phyloP scores from a whole-genome alignment of 176 grass and related monocot species.

The Eragrostis nindensis region DNA sequence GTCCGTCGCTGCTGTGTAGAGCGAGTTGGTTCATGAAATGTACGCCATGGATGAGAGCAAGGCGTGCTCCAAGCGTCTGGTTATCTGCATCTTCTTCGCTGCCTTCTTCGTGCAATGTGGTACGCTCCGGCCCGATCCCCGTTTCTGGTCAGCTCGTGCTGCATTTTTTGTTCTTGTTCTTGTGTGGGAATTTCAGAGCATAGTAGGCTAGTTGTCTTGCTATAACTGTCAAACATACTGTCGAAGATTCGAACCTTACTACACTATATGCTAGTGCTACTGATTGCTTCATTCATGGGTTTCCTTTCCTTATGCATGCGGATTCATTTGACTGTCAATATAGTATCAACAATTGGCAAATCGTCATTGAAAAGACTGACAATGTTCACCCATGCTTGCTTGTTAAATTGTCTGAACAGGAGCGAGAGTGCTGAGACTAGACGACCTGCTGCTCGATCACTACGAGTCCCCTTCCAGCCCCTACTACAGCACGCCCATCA shows the following conservation, averaged over 20 bases:
- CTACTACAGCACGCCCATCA: slow-evolving; percentile 51
- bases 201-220: not conserved
- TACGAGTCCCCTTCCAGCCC: slow-evolving; percentile 48
- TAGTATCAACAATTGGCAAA: not conserved
- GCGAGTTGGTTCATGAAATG: not conserved
- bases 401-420: slow-evolving; percentile 12
- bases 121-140: not conserved
- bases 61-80: slow-evolving; percentile 4
- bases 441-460: slow-evolving; percentile 41
- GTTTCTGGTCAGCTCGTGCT: not conserved
- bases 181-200: not conserved
- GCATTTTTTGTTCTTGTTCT: not conserved
- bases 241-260: not conserved
- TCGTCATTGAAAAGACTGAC: not conserved
- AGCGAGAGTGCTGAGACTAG: slow-evolving; percentile 34
- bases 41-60: slow-evolving; percentile 33
- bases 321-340: not conserved
- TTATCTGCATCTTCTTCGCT: slow-evolving; percentile 28
- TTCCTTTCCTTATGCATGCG: not conserved
- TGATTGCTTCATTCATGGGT: slow-evolving; percentile 14
- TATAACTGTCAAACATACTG: not conserved
- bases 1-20: not conserved
- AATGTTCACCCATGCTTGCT: not conserved
- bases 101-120: slow-evolving; percentile 55
- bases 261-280: not conserved